Conservation (phyloP, 768 basidiomycete genomes). For the Agaricus blazei region DNA sequence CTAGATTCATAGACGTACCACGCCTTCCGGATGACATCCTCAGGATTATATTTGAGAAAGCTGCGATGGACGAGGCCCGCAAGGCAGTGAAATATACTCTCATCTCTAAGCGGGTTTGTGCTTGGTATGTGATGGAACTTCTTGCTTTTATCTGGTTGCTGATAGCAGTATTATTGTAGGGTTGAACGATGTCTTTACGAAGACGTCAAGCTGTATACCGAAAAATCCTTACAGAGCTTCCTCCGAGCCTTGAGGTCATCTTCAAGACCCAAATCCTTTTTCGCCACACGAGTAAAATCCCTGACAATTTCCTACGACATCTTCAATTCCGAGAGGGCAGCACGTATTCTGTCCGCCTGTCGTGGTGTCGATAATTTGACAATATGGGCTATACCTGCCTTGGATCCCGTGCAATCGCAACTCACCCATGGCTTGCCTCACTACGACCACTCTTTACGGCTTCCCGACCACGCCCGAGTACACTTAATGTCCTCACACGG, state of each 20-base stretch:
- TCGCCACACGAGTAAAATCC: constrained; percentile 30
- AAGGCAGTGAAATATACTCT: constrained; percentile 26
- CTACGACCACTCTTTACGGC: background rate
- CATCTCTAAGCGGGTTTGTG: constrained; percentile 24
- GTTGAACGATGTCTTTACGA: constrained; percentile 31
- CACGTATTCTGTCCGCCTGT: constrained; percentile 28
- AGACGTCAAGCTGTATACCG: constrained; percentile 26
- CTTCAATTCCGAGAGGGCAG: constrained; percentile 22
- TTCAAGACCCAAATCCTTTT: constrained; percentile 27
- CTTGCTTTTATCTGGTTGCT: background rate
- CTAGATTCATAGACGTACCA: constrained; percentile 1
- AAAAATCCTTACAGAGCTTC: constrained; percentile 28
- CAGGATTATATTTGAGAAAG: constrained; percentile 30
- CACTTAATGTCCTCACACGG: background rate
- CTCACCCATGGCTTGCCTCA: background rate
- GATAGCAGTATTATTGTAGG: constrained; percentile 18
- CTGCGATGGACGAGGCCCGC: constrained; percentile 22
- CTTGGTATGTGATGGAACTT: constrained; percentile 23
- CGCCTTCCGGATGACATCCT: constrained; percentile 30
- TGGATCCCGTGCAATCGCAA: background rate
- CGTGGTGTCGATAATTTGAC: constrained; percentile 28
- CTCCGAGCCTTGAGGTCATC: constrained; percentile 33
- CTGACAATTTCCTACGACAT: constrained; percentile 31
- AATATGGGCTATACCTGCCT: constrained; percentile 27
- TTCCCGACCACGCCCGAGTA: background rate